Base-by-base conservation (phyloP, 805 yeast species). In the Schwanniomyces sp. region DNA sequence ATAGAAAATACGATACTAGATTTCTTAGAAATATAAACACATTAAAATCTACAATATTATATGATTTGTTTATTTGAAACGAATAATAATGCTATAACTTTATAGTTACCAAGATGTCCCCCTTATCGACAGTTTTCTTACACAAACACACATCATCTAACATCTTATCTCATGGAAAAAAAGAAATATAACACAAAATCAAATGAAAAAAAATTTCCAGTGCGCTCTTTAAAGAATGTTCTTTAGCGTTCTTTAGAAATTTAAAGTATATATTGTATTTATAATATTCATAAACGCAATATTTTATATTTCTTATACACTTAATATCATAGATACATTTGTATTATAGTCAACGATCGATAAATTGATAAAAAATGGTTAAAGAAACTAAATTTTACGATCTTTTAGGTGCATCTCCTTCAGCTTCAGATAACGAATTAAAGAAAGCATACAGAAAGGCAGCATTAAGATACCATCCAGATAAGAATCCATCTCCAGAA, bases 391-490 rank as follows among this genome's bases (percentile, higher is more conserved):
- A 85, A 65, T 79, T 81, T 53, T 88, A 88, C 69, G 94, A 87
- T 61, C 64, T 78, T 24, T 72, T 88, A 58, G 91, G 91, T 45
- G 92, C 86, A 39, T 66, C 86, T 11, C 81, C 86, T 44, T 76
- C 75, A 44, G 92, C 92, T 27, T 67, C 80, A 27, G 92, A 85
- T 42, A 63, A 76, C 38, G 90, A 86, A 69, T 81, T 87, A 65
- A 87, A 86, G 68, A 87, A 87, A 62, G 92, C 91, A 26, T 87
- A 87, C 72, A 82, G 92, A 78, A 80, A 85, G 60, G 80, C 87
- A 38, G 95, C 95, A 16, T 76, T 87, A 61, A 87, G 84, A 61
- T 84, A 78, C 69, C 95, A 87, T 66, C 95, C 95, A 54, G 95
- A 87, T 72, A 87, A 87, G 74, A 84, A 84, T 61, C 84, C 90